Conservation (phyloP, 2,329 filamentous ascomycete species). For the Zymoseptoria tritici region DNA sequence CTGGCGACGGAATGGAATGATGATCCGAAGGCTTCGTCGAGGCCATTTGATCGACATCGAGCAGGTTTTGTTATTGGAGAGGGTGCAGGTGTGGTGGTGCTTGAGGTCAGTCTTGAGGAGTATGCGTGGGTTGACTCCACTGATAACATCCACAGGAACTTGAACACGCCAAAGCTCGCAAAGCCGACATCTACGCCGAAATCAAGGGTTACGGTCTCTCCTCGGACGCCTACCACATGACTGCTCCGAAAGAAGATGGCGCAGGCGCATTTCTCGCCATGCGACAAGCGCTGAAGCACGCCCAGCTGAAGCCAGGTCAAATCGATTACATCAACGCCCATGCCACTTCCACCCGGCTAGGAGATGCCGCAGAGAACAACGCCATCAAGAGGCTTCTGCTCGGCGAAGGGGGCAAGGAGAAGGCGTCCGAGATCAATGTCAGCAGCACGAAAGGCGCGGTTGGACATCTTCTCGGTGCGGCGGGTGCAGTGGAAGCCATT, state of each 20-base stretch:
- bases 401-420: constrained; percentile 58
- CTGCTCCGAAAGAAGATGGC: constrained; percentile 76
- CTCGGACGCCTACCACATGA: constrained; percentile 89
- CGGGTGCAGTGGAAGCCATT: constrained; percentile 82
- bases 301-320: constrained; percentile 57
- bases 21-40: constrained; percentile 60
- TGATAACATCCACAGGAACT: constrained; percentile 50
- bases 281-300: constrained; percentile 70
- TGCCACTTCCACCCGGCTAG: constrained; percentile 78
- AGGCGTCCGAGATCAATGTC: constrained; percentile 62
- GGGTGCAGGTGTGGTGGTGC: constrained; percentile 76
- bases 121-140: too few species aligned
- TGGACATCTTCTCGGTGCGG: constrained; percentile 84
- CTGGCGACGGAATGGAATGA: constrained; percentile 76
- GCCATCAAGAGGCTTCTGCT: constrained; percentile 75
- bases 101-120: constrained; percentile 53
- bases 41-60: constrained; percentile 76
- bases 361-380: constrained; percentile 78
- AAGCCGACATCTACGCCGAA: constrained; percentile 81
- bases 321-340: constrained; percentile 96
- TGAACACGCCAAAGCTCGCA: constrained; percentile 73
- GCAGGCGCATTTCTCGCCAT: constrained; percentile 77
- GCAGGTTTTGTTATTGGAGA: constrained; percentile 89
- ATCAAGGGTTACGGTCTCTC: constrained; percentile 83
- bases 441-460: constrained; percentile 92